A percentile compares a stretch with the other conserved stretches of the same genome.
phyloP scores from a whole-genome alignment of 78 protist genomes.

The Thecamonas trahens region DNA sequence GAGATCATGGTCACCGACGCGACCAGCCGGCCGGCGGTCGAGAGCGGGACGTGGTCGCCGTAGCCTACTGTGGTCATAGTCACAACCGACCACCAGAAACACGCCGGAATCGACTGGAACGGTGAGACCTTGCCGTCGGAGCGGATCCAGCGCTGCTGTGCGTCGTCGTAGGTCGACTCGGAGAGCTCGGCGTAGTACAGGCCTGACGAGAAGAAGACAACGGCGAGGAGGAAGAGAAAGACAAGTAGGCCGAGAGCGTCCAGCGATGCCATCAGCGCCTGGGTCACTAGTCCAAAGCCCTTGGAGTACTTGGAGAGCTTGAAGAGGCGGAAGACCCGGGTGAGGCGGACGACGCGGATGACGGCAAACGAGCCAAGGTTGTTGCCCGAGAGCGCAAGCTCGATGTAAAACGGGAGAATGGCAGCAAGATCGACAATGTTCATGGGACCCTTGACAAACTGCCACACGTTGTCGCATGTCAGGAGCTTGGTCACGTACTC shows the following conservation, averaged over 20 bases:
- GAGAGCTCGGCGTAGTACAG: constrained; percentile 30
- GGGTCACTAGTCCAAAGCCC: constrained; percentile 7
- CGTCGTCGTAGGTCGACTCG: background rate
- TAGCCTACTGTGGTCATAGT: constrained; percentile 45
- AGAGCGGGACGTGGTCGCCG: constrained; percentile 23
- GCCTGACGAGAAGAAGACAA: constrained; percentile 21
- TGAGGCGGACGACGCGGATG: constrained; percentile 15
- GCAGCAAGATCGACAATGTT: constrained; percentile 19
- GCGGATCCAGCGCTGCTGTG: background rate
- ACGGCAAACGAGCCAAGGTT: background rate
- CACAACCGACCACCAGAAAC: constrained; percentile 32
- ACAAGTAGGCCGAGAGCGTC: constrained; percentile 17
- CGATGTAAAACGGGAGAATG: constrained; percentile 19
- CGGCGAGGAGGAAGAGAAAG: constrained; percentile 8
- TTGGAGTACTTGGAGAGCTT: constrained; percentile 12
- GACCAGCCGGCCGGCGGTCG: constrained; percentile 18
- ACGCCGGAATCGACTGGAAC: constrained; percentile 20
- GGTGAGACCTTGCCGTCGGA: background rate
- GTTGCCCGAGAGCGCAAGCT: background rate
- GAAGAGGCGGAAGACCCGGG: constrained; percentile 22
- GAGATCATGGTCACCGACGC: constrained; percentile 28
- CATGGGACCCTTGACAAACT: background rate
- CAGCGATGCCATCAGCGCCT: constrained; percentile 3
- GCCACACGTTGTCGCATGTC: background rate
- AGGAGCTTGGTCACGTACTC: constrained; percentile 14